Percentiles rank a stretch among this genome's conserved stretches.
These are phyloP conservation scores for Diaporthe helianthi DNA, from an alignment of 2,329 filamentous ascomycete species.

Conservation along the genomic window DNA sequence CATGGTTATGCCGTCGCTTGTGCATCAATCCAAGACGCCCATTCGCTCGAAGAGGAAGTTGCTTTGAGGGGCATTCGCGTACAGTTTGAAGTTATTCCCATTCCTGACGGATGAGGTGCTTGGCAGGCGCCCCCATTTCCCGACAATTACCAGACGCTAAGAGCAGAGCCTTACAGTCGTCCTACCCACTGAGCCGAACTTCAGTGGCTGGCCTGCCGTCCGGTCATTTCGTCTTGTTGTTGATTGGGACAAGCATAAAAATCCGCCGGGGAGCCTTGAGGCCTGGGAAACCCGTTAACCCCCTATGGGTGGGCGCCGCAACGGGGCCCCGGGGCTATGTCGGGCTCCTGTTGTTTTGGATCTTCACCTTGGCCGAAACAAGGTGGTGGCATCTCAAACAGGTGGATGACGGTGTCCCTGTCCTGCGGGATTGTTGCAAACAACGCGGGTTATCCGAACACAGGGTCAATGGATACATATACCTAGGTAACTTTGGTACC, in stretches of 20 bases:
- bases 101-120: conserved; percentile 9
- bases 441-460: neutral
- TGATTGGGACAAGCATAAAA: conserved; percentile 15
- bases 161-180: conserved; percentile 20
- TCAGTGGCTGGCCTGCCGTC: conserved; percentile 22
- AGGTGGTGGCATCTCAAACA: conserved; percentile 25
- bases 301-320: neutral
- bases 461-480: neutral
- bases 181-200: conserved; percentile 10
- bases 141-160: conserved; percentile 16
- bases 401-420: conserved; percentile 19
- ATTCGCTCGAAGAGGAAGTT: conserved; percentile 4
- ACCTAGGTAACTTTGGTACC: too few species aligned
- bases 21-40: conserved; percentile 10
- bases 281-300: neutral
- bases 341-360: conserved; percentile 24
- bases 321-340: conserved; percentile 7
- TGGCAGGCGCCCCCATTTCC: conserved; percentile 22
- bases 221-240: conserved; percentile 13
- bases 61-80: conserved; percentile 18
- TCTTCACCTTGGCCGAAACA: conserved; percentile 24
- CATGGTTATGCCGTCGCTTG: conserved; percentile 23
- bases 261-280: neutral
- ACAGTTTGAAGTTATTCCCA: conserved; percentile 25
- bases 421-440: conserved; percentile 1